Evolutionary conservation across 164 flowering plant genomes (phyloP), one percentile per base, ranked within the genome.

Genomic region (Annona cherimola): DNA sequence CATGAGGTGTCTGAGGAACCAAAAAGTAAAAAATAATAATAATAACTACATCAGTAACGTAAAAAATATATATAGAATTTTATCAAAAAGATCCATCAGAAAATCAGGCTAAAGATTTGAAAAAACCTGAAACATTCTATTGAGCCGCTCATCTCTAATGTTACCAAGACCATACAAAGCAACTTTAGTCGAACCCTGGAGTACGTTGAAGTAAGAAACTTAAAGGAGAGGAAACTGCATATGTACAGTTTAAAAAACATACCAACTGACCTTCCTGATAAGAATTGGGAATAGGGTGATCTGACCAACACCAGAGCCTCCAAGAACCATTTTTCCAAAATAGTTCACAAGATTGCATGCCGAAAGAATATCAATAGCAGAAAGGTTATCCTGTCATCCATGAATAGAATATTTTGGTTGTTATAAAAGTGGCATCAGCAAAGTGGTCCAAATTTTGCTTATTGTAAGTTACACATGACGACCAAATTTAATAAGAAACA

Each of bases 241-340:
- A 57, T 43, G 40, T 71, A 60, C 45, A 12, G 42, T 16, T 63
- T 26, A 7, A 35, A 68, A 68, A 42, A 42, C 14, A 41, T 45
- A 71, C n/a, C 12, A 61, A 63, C 91, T 55, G 18, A 93, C 99
- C 99, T 93, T 95, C 76, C 80, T 83, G 64, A 95, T 87, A 77
- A 93, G 98, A 72, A 95, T 93, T 61, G 99, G 98, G 71, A 71
- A 78, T 54, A 96, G 81, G 59, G 93, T 84, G 76, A 96, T 96
- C 88, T 96, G 91, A 69, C 99, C 99, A 82, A 96, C 98, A 77
- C 99, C 99, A 76, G 99, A 93, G 55, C 99, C 99, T 69, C 94
- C 98, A 68, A 93, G 98, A 74, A 75, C 91, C 95, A 93, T 91
- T 82, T 96, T 95, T 43, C 99, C 99, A 81, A 96, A 96, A 82